These are phyloP conservation scores for Spergularia azorica DNA, from an alignment of 179 eudicot genomes.

Conservation along the genomic window DNA sequence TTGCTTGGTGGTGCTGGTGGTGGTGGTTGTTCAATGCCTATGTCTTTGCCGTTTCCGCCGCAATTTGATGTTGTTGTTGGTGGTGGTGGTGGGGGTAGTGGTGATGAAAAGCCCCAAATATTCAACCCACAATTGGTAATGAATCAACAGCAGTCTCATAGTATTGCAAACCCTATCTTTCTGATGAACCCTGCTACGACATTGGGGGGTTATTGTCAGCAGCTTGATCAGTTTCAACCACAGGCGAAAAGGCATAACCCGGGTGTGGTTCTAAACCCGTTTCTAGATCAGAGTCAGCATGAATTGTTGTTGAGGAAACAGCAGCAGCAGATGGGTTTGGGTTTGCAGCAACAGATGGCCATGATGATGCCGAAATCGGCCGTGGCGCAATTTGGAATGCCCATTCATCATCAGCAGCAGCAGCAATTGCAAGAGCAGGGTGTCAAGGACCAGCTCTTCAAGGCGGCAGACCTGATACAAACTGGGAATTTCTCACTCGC, in stretches of 20 bases:
- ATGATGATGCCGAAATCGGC: conserved; percentile 39
- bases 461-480: conserved; percentile 79
- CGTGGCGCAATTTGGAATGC: conserved; percentile 29
- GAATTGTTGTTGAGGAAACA: conserved; percentile 32
- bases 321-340: conserved; percentile 35
- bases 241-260: conserved; percentile 63
- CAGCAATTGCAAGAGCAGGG: conserved; percentile 54
- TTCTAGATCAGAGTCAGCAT: conserved; percentile 36
- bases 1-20: neutral
- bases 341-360: conserved; percentile 41
- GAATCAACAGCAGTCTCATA: conserved; percentile 53
- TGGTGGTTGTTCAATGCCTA: conserved; percentile 15
- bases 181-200: conserved; percentile 34
- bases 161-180: conserved; percentile 49
- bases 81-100: neutral
- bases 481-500: conserved; percentile 83
- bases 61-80: conserved; percentile 35
- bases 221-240: conserved; percentile 49
- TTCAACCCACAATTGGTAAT: conserved; percentile 54
- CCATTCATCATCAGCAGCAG: conserved; percentile 15
- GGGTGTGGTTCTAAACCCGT: conserved; percentile 30
- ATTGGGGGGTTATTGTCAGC: conserved; percentile 27
- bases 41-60: conserved; percentile 21
- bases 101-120: conserved; percentile 48
- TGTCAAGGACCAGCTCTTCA: conserved; percentile 67